A percentile compares a stretch with the other conserved stretches of the same genome.
These are phyloP conservation scores for Yamadazyma buinensis DNA, from an alignment of 1,139 yeast genomes.

Conservation along the genomic window DNA sequence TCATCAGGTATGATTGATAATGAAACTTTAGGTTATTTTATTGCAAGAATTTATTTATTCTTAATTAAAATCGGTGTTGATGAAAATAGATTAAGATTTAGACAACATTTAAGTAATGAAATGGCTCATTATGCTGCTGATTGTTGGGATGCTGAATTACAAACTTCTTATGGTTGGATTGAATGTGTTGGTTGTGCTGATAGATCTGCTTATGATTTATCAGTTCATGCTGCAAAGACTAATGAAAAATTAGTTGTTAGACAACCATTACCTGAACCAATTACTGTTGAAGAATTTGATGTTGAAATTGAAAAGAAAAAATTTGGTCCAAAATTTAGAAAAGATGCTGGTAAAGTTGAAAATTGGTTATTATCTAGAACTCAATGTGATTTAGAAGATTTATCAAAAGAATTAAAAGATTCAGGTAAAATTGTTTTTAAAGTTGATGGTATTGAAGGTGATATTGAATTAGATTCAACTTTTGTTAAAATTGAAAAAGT, in stretches of 20 bases:
- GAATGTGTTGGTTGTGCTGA: constrained; percentile 99
- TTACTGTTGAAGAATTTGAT: constrained; percentile 77
- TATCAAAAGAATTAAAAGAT: constrained; percentile 62
- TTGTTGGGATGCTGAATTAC: constrained; percentile 99
- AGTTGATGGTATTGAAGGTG: constrained; percentile 52
- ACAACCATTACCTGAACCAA: constrained; percentile 81
- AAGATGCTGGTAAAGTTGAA: constrained; percentile 92
- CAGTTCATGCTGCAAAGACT: constrained; percentile 93
- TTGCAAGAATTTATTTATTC: constrained; percentile 87
- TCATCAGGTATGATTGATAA: constrained; percentile 84
- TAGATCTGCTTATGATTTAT: constrained; percentile 95
- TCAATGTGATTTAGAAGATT: constrained; percentile 80
- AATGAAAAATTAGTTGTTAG: constrained; percentile 93
- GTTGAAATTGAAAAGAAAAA: constrained; percentile 87
- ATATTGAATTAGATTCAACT: constrained; percentile 66
- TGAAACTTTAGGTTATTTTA: constrained; percentile 93
- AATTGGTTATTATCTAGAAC: constrained; percentile 71
- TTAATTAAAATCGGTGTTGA: constrained; percentile 89
- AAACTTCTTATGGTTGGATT: constrained; percentile 97
- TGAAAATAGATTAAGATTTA: constrained; percentile 78
- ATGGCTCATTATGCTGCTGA: constrained; percentile 99
- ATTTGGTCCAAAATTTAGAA: constrained; percentile 96
- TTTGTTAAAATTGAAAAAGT: constrained; percentile 75
- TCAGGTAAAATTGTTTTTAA: constrained; percentile 63
- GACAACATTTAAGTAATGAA: constrained; percentile 98